Conservation (phyloP, 306 rosid species). For the Dalbergia cochinchinensis region DNA sequence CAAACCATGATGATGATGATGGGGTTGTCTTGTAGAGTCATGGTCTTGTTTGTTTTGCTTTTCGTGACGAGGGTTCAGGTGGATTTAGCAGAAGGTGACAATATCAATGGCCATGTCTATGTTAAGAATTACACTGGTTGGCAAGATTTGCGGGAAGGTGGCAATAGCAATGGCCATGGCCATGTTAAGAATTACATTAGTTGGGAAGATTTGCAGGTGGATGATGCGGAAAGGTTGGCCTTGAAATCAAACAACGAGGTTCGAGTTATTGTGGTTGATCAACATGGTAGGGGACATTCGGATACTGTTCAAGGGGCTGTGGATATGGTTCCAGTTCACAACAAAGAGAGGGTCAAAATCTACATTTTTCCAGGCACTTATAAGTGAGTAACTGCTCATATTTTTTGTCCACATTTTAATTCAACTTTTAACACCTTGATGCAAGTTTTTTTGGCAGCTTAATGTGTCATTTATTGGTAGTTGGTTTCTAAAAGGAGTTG, state of each 20-base stretch:
- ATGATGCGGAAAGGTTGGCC: constrained; percentile 42
- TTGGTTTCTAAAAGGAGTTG: neutral
- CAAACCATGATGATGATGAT: constrained; percentile 24
- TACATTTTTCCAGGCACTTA: constrained; percentile 85
- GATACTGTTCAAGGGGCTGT: constrained; percentile 89
- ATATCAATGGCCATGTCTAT: neutral
- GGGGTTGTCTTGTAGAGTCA: constrained; percentile 42
- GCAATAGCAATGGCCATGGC: neutral
- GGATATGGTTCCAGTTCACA: constrained; percentile 74
- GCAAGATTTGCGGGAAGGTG: constrained; percentile 71
- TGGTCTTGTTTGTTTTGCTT: constrained; percentile 36
- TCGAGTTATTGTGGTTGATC: constrained; percentile 69
- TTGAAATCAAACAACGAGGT: constrained; percentile 31
- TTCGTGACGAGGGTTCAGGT: constrained; percentile 43
- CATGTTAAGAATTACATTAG: constrained; percentile 56
- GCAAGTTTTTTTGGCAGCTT: neutral
- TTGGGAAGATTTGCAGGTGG: constrained; percentile 83
- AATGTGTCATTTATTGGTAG: neutral
- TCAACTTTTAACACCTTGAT: neutral
- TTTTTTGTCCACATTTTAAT: neutral
- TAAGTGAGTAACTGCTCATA: constrained; percentile 56
- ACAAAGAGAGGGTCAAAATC: constrained; percentile 70
- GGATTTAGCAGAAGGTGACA: constrained; percentile 45
- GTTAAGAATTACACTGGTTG: constrained; percentile 64
- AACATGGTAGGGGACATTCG: constrained; percentile 71